Evolutionary conservation across 768 basidiomycete species (phyloP).

Genomic region (Leccinum barrowsii): DNA sequence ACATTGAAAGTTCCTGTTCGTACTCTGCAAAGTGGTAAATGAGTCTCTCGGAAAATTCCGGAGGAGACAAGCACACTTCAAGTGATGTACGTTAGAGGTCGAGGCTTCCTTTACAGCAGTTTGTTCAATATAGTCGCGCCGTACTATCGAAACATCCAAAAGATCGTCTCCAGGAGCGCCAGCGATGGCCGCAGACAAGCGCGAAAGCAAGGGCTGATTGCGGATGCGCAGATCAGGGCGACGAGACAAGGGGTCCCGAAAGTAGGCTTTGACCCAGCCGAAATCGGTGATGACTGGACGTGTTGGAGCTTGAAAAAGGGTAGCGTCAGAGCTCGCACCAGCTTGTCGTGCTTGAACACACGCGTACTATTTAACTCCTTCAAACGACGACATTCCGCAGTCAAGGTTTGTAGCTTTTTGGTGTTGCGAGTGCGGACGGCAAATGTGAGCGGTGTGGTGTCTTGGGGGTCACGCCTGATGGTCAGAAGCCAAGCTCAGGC

Average conservation of each 20-base stretch:
- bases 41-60: not conserved
- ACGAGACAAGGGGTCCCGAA: slow-evolving; percentile 4
- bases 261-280: slow-evolving; percentile 18
- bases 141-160: slow-evolving; percentile 52
- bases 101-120: slow-evolving; percentile 36
- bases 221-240: slow-evolving; percentile 49
- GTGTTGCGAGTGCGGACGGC: slow-evolving; percentile 42
- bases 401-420: slow-evolving; percentile 42
- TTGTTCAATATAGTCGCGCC: slow-evolving; percentile 61
- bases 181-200: slow-evolving; percentile 58
- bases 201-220: slow-evolving; percentile 45
- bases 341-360: not conserved
- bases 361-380: slow-evolving; percentile 47
- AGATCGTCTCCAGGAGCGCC: slow-evolving; percentile 61
- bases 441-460: slow-evolving; percentile 41
- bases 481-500: slow-evolving; percentile 51
- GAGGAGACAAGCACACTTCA: slow-evolving; percentile 19
- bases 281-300: slow-evolving; percentile 11
- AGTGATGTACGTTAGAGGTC: slow-evolving; percentile 16
- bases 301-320: slow-evolving; percentile 10
- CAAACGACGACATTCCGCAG: slow-evolving; percentile 56
- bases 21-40: slow-evolving; percentile 38
- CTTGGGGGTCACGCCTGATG: slow-evolving; percentile 40
- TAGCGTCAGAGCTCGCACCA: not conserved
- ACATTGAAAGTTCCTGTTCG: slow-evolving; percentile 84